Percentiles rank a stretch among this genome's conserved stretches.
phyloP scores from a whole-genome alignment of 2,329 filamentous ascomycete species.

The Teratosphaeria pseudoeucalypti region DNA sequence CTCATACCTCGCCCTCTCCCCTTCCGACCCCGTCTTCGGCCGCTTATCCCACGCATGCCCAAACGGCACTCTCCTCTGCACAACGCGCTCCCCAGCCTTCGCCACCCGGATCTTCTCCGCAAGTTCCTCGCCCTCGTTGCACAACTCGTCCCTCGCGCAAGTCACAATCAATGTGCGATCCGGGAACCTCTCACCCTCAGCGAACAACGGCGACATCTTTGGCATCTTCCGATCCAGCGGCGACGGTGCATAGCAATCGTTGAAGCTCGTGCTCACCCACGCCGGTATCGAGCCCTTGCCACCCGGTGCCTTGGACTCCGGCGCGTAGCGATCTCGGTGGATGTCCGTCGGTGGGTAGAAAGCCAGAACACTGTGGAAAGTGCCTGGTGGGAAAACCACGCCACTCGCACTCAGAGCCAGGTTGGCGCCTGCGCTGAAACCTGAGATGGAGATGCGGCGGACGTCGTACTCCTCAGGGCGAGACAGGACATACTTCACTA shows the following conservation, averaged over 20 bases:
- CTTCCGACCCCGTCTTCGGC: neutral
- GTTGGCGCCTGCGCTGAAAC: constrained; percentile 34
- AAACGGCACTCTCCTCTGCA: constrained; percentile 19
- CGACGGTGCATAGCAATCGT: constrained; percentile 25
- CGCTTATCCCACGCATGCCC: constrained; percentile 19
- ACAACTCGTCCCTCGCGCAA: constrained; percentile 28
- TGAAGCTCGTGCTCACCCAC: constrained; percentile 19
- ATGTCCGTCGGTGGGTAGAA: constrained; percentile 29
- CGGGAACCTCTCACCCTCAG: constrained; percentile 17
- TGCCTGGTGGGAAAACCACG: constrained; percentile 21
- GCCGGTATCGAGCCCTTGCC: constrained; percentile 9
- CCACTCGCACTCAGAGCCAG: constrained; percentile 27
- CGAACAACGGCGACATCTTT: constrained; percentile 26
- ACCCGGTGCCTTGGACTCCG: constrained; percentile 20
- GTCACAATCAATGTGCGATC: constrained; percentile 25
- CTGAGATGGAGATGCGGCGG: constrained; percentile 23
- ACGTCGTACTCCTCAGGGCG: constrained; percentile 24
- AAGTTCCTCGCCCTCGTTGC: constrained; percentile 27
- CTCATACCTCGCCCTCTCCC: neutral
- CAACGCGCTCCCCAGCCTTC: constrained; percentile 13
- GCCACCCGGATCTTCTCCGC: constrained; percentile 17
- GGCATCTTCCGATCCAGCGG: constrained; percentile 23
- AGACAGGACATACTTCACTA: constrained; percentile 30
- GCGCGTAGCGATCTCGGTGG: constrained; percentile 13
- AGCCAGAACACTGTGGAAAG: constrained; percentile 23